phyloP scores from a whole-genome alignment of 768 basidiomycete genomes.

The Chiua virens region DNA sequence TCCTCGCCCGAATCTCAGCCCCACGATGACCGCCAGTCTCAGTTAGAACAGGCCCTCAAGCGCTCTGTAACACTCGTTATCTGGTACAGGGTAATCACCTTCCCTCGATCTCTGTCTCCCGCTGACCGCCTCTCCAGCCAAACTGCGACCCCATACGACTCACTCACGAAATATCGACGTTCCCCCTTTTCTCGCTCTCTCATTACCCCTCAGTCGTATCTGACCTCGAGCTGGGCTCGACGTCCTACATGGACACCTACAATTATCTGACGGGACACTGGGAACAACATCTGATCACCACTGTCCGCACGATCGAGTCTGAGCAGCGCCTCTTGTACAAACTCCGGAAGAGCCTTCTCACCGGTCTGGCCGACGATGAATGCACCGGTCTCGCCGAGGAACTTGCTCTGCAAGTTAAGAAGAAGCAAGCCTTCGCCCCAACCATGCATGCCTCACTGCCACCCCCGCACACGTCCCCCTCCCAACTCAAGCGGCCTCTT shows the following conservation, averaged over 20 bases:
- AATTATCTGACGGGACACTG: constrained; percentile 54
- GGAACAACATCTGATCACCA: constrained; percentile 64
- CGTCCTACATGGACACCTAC: constrained; percentile 62
- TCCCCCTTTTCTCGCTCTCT: constrained; percentile 63
- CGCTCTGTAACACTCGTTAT: constrained; percentile 65
- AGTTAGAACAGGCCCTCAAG: constrained; percentile 40
- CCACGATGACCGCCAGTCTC: constrained; percentile 27
- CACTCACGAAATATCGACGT: constrained; percentile 57
- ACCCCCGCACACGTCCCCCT: constrained; percentile 4
- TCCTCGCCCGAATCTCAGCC: constrained; percentile 10
- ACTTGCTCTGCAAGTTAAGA: constrained; percentile 44
- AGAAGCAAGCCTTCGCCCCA: constrained; percentile 15
- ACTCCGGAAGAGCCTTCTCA: constrained; percentile 55
- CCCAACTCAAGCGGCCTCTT: constrained; percentile 30
- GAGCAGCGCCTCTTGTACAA: constrained; percentile 67
- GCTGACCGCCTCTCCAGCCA: constrained; percentile 36
- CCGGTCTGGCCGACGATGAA: constrained; percentile 56
- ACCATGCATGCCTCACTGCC: not conserved
- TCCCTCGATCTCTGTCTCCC: not conserved
- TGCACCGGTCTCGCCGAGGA: constrained; percentile 59
- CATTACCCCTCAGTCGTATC: constrained; percentile 50
- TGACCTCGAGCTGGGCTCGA: constrained; percentile 51
- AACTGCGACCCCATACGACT: constrained; percentile 56
- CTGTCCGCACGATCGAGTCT: constrained; percentile 56
- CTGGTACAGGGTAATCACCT: constrained; percentile 59